Conservation (phyloP, 129 eudicot genomes). For the Centaurea solstitialis region DNA sequence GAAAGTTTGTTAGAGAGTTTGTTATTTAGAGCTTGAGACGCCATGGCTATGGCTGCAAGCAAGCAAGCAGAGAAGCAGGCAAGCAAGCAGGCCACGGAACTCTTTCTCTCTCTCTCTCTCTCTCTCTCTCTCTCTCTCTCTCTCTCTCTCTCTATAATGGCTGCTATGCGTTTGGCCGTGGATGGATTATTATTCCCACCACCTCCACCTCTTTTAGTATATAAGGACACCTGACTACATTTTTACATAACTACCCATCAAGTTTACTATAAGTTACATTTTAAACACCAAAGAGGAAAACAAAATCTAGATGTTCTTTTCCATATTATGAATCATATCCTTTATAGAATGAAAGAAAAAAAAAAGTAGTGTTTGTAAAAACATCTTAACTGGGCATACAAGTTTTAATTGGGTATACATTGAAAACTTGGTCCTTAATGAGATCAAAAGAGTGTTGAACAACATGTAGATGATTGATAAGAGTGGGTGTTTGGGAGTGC, state of each 20-base stretch:
- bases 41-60: conserved; percentile 35
- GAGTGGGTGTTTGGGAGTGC: no score
- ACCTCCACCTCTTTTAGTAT: conserved; percentile 17
- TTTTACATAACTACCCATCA: conserved; percentile 12
- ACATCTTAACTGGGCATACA: background rate
- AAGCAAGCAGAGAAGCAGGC: conserved; percentile 26
- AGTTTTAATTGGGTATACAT: background rate
- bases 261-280: background rate
- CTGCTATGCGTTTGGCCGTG: conserved; percentile 1
- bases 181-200: conserved; percentile 10
- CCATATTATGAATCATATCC: background rate
- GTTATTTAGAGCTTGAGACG: background rate
- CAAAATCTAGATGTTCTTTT: background rate
- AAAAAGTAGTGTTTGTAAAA: background rate
- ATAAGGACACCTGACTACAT: background rate
- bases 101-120: background rate
- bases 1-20: background rate
- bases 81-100: conserved; percentile 30
- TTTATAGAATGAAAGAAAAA: background rate
- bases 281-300: background rate
- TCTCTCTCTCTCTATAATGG: background rate
- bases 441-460: background rate
- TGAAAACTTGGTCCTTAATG: background rate
- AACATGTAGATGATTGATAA: background rate
- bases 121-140: no score